Evolutionary conservation across 257 asterid genomes (phyloP), one percentile per base, ranked within the genome.

Genomic region (Solanum infundibuliforme): DNA sequence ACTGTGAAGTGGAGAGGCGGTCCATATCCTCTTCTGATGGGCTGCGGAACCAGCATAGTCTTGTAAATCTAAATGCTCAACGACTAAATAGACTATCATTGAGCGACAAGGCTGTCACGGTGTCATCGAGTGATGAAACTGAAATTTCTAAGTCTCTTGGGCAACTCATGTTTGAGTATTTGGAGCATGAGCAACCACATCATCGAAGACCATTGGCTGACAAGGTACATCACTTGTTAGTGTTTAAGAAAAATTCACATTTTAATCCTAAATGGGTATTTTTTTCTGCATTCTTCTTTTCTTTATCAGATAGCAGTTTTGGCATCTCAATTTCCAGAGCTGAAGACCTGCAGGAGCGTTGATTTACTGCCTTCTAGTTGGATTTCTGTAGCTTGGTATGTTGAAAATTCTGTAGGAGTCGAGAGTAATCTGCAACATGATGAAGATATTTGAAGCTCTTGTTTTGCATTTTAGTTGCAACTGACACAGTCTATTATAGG

Each of bases 371-470:
- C 98, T 10, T 65, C 95, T 27, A 97, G 99, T 89, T 97, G 99
- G 99, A 90, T 97, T 73, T 92, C 92, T 75, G 94, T 97, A 52
- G 99, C 99, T 79, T 97, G 99, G 99, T 97, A 90, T 79, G 92
- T 84, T 83, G 32, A 87, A 34, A 7, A 82, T 23, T 43, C 62
- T 72, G 38, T 48, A 69, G 43, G 38, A 86, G 27, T 66, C 62
- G 4, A 27, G 25, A 55, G 43, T 82, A 85, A 55, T 86, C 85
- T 60, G 83, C 86, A 75, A 11, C 69, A 35, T 36, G 31, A 38
- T 55, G 65, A 32, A 83, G 87, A 31, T 72, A 74, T 87, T 88
- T 79, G 27, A 65, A 87, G 41, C 14, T 34, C 52, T 86, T 48
- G 86, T 32, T 43, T 43, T 72, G 46, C 83, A 74, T 84, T 84